Evolutionary conservation across 371 early-diverging fungal species (phyloP).

Genomic region (Rhizopus arrhizus): DNA sequence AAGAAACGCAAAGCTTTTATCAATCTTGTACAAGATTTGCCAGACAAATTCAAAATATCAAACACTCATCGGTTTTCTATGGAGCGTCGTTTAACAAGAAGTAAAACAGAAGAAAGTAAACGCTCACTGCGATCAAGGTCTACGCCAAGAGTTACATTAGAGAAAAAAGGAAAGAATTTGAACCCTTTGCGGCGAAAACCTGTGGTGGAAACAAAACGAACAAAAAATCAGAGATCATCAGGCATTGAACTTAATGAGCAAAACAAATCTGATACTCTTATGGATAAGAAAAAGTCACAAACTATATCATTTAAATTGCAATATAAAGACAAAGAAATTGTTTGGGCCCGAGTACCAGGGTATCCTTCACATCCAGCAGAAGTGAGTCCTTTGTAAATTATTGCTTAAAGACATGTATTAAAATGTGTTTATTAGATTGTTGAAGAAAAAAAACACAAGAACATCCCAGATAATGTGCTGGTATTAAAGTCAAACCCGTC

Average conservation of each 20-base stretch:
- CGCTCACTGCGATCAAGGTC: not conserved
- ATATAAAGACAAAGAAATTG: conserved; percentile 29
- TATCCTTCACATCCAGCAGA: conserved; percentile 51
- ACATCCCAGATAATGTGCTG: conserved; percentile 30
- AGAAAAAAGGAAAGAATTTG: not conserved
- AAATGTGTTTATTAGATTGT: conserved; percentile 26
- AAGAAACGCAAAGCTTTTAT: not conserved
- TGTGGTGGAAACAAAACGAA: not conserved
- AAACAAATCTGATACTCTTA: not conserved
- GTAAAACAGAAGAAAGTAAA: not conserved
- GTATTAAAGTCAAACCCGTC: conserved; percentile 5
- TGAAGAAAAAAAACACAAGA: conserved; percentile 16
- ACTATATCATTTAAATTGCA: not conserved
- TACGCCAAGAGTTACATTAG: not conserved
- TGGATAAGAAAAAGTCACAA: not conserved
- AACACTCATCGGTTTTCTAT: not conserved
- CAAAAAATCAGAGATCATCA: conserved; percentile 5
- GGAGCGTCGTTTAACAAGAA: not conserved
- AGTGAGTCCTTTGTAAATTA: conserved; percentile 19
- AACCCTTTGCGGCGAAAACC: not conserved
- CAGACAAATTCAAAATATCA: not conserved
- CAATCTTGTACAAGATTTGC: not conserved
- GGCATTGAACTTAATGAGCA: not conserved
- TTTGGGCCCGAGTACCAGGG: conserved; percentile 51
- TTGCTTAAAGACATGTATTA: not conserved